A percentile compares a stretch with the other conserved stretches of the same genome.
Conservation (phyloP, 1,284 basidiomycete species). For the Rhodotorula sp. region DNA sequence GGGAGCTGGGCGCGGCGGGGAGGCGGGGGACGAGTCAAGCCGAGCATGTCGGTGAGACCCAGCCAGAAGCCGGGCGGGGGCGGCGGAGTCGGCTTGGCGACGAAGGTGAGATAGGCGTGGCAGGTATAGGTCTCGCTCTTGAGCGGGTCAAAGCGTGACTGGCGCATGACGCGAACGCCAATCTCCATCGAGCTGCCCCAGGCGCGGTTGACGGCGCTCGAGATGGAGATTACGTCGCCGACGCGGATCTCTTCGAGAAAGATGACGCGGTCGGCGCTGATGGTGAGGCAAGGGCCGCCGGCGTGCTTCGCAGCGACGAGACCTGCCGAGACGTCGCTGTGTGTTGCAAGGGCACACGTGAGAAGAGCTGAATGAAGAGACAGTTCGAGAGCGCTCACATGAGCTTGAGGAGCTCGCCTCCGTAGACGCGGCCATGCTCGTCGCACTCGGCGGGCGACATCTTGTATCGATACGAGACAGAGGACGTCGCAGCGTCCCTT, state of each 20-base stretch:
- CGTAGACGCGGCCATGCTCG: constrained; percentile 46
- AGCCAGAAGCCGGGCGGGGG: constrained; percentile 6
- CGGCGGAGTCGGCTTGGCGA: constrained; percentile 44
- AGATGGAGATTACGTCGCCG: constrained; percentile 49
- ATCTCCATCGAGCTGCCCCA: constrained; percentile 52
- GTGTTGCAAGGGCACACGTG: no score
- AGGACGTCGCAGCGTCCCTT: neutral
- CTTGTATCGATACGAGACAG: constrained; percentile 33
- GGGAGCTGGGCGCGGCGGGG: constrained; percentile 39
- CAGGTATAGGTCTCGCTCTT: constrained; percentile 33
- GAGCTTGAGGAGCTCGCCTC: constrained; percentile 52
- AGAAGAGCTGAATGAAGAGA: neutral
- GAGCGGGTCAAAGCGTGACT: constrained; percentile 40
- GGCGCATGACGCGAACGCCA: constrained; percentile 50
- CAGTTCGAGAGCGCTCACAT: neutral
- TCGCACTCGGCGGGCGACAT: constrained; percentile 39
- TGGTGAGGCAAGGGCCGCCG: constrained; percentile 49
- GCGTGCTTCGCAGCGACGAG: constrained; percentile 51
- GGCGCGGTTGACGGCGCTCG: constrained; percentile 50
- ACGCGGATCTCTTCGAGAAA: constrained; percentile 46
- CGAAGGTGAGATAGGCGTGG: constrained; percentile 52
- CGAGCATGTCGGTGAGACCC: constrained; percentile 21
- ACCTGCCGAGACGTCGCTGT: constrained; percentile 52
- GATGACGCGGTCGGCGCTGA: constrained; percentile 49
- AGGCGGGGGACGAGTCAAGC: constrained; percentile 39